Conservation (phyloP, 169 alveolate species). For the Plasmodium coatneyi region DNA sequence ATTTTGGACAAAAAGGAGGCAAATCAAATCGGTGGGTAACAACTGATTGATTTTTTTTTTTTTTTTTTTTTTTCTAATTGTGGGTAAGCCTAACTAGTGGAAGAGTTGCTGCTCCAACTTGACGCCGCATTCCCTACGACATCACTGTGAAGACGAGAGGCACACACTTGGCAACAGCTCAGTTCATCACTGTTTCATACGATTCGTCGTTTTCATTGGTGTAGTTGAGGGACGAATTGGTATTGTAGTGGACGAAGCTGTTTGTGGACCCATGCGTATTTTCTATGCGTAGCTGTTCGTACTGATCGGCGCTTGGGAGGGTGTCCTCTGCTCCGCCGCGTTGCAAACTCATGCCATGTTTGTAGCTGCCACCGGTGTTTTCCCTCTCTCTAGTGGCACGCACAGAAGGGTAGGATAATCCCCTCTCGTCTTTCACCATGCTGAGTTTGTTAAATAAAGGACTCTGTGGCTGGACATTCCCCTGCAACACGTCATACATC, state of each 20-base stretch:
- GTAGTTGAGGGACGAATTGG: constrained; percentile 14
- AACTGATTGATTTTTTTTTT: not conserved
- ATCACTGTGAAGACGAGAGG: not conserved
- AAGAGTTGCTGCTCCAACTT: not conserved
- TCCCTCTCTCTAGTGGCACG: not conserved
- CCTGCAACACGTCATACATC: constrained; percentile 87
- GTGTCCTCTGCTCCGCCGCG: not conserved
- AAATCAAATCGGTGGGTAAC: not conserved
- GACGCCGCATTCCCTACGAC: not conserved
- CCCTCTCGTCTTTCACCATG: not conserved
- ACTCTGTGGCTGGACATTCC: constrained; percentile 74
- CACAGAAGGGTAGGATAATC: not conserved
- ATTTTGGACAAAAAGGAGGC: not conserved
- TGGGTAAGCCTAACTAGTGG: not conserved
- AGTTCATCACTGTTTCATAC: not conserved
- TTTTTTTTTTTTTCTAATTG: not conserved
- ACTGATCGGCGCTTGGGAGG: not conserved
- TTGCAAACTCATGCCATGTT: not conserved
- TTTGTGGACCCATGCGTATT: not conserved
- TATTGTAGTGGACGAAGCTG: not conserved
- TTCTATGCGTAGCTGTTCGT: not conserved
- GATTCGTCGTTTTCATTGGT: constrained; percentile 10
- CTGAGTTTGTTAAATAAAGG: constrained; percentile 64
- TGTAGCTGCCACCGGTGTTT: not conserved
- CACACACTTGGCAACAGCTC: not conserved